These are phyloP conservation scores for Saturnispora halmiae DNA, from an alignment of 805 yeast species.

Conservation along the genomic window DNA sequence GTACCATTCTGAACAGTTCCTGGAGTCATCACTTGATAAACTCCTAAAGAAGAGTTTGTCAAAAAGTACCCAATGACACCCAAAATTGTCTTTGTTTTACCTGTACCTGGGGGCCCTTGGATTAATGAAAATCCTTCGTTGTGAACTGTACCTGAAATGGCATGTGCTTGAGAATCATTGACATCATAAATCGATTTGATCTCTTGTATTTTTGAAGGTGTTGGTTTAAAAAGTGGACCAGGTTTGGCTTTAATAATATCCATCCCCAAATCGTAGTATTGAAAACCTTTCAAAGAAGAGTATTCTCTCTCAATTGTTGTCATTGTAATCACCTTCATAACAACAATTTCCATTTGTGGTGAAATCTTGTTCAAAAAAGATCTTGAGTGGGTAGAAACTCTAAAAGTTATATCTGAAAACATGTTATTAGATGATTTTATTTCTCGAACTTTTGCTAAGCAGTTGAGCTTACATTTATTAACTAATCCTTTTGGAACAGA, in stretches of 20 bases:
- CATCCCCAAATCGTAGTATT: constrained; percentile 67
- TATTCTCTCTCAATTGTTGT: constrained; percentile 90
- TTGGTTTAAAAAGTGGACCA: constrained; percentile 31
- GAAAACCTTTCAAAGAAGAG: constrained; percentile 71
- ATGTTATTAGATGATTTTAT: constrained; percentile 57
- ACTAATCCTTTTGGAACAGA: constrained; percentile 15
- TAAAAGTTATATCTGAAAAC: constrained; percentile 62
- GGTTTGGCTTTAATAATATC: constrained; percentile 64
- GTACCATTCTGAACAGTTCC: constrained; percentile 10
- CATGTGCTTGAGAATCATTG: constrained; percentile 85
- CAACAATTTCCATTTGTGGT: constrained; percentile 56
- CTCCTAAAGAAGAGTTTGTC: constrained; percentile 24
- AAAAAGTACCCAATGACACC: constrained; percentile 80
- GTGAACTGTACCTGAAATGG: constrained; percentile 64
- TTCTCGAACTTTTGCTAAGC: constrained; percentile 75
- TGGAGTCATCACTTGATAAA: constrained; percentile 12
- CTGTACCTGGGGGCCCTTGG: constrained; percentile 99
- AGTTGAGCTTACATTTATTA: constrained; percentile 32
- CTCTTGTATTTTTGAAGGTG: constrained; percentile 30
- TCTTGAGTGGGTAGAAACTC: constrained; percentile 45
- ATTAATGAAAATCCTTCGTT: constrained; percentile 76
- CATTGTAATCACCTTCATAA: constrained; percentile 75
- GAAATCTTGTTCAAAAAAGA: constrained; percentile 47
- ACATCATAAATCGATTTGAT: constrained; percentile 48
- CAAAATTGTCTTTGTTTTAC: constrained; percentile 93